phyloP scores from a whole-genome alignment of 345 rosid species.

The Syzygium grande region DNA sequence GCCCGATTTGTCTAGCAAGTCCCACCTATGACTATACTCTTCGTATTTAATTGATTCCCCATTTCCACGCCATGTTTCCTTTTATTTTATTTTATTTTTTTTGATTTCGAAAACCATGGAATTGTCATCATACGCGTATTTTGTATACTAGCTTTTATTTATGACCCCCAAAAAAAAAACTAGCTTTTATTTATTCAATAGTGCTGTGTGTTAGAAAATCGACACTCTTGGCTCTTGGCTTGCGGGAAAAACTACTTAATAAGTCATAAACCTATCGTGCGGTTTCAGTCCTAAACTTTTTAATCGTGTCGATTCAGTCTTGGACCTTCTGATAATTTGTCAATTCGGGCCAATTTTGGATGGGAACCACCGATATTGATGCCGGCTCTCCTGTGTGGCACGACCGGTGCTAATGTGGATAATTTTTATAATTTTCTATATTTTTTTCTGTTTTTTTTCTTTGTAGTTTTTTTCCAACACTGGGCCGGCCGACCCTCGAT shows the following conservation, averaged over 20 bases:
- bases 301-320: rapidly evolving
- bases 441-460: neutral
- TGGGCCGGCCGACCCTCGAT: rapidly evolving
- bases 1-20: neutral
- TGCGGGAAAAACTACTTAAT: neutral
- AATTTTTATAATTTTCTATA: neutral
- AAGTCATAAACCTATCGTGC: neutral
- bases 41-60: neutral
- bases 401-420: rapidly evolving
- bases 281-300: neutral
- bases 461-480: neutral
- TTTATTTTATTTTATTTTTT: neutral
- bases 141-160: neutral
- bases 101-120: neutral
- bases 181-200: neutral
- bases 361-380: rapidly evolving
- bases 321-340: neutral
- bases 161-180: too few species aligned
- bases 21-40: neutral
- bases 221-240: neutral
- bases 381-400: rapidly evolving
- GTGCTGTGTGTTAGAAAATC: neutral
- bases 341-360: neutral
- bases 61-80: neutral
- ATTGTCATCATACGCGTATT: neutral